Percentiles rank a stretch among this genome's conserved stretches.
Evolutionary conservation across 768 basidiomycete species (phyloP).

Genomic region (Krasilnikovozyma curviuscula): DNA sequence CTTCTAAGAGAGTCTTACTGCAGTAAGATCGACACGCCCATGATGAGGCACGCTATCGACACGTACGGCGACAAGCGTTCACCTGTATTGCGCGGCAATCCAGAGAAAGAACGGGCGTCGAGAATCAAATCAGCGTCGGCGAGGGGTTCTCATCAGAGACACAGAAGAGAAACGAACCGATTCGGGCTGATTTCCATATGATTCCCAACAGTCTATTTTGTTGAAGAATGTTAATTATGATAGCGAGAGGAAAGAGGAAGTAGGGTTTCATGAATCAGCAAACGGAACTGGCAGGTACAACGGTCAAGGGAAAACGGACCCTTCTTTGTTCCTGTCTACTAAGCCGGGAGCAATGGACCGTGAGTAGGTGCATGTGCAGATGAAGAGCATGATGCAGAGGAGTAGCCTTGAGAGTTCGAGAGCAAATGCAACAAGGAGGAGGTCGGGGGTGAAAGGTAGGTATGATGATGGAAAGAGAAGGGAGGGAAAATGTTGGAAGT

Average conservation of each 20-base stretch:
- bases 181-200: slow-evolving; percentile 87
- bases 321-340: slow-evolving; percentile 82
- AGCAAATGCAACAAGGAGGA: too few relatives aligned
- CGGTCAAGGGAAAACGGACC: slow-evolving; percentile 34
- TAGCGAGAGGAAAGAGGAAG: not conserved
- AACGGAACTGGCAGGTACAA: not conserved
- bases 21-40: slow-evolving; percentile 60
- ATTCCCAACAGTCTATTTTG: slow-evolving; percentile 58
- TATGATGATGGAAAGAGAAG: too few relatives aligned
- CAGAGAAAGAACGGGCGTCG: not conserved
- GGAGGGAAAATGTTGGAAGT: too few relatives aligned
- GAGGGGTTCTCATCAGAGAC: not conserved
- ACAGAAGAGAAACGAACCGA: slow-evolving; percentile 41
- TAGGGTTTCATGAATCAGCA: not conserved
- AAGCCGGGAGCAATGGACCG: slow-evolving; percentile 74
- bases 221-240: not conserved
- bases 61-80: slow-evolving; percentile 94
- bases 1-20: too few relatives aligned
- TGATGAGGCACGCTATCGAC: slow-evolving; percentile 70
- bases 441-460: too few relatives aligned
- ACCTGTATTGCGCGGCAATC: slow-evolving; percentile 46
- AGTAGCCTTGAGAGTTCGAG: too few relatives aligned
- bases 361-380: slow-evolving; percentile 94
- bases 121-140: not conserved
- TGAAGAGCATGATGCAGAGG: slow-evolving; percentile 74